Conservation (phyloP, 2,329 filamentous ascomycete genomes). For the Colletotrichum tanaceti region DNA sequence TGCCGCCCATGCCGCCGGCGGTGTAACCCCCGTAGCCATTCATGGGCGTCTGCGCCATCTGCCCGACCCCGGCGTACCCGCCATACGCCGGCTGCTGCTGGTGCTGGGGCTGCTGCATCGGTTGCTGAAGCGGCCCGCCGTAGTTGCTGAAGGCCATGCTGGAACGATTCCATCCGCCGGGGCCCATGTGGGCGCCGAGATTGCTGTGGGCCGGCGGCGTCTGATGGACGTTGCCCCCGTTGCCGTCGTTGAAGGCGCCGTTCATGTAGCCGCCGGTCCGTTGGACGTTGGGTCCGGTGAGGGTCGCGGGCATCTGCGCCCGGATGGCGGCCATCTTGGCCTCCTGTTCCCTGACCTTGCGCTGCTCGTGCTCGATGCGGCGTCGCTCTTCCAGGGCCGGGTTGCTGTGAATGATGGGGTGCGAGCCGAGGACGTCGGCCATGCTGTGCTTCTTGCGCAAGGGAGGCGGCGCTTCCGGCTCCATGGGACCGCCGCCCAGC, state of each 20-base stretch:
- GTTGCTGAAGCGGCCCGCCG: conserved; percentile 42
- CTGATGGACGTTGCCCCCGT: conserved; percentile 52
- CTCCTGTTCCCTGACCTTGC: conserved; percentile 57
- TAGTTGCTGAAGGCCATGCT: conserved; percentile 49
- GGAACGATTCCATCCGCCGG: conserved; percentile 35
- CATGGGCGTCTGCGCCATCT: conserved; percentile 29
- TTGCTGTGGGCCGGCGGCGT: conserved; percentile 43
- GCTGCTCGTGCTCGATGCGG: conserved; percentile 54
- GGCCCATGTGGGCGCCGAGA: conserved; percentile 44
- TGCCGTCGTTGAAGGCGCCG: conserved; percentile 67
- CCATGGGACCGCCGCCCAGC: conserved; percentile 45
- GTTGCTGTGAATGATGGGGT: conserved; percentile 53
- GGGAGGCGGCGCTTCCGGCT: conserved; percentile 52
- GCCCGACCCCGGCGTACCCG: conserved; percentile 27
- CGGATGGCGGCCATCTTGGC: conserved; percentile 62
- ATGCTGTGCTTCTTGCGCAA: conserved; percentile 59
- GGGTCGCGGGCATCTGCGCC: conserved; percentile 60
- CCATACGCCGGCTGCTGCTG: conserved; percentile 41
- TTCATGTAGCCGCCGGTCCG: conserved; percentile 61
- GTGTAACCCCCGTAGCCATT: conserved; percentile 26
- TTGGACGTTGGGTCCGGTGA: conserved; percentile 49
- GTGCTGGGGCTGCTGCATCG: conserved; percentile 23
- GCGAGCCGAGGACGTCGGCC: conserved; percentile 66
- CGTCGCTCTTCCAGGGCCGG: conserved; percentile 57
- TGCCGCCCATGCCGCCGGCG: conserved; percentile 42